Evolutionary conservation across 768 basidiomycete genomes (phyloP).

Genomic region (Suillus fuscotomentosus): DNA sequence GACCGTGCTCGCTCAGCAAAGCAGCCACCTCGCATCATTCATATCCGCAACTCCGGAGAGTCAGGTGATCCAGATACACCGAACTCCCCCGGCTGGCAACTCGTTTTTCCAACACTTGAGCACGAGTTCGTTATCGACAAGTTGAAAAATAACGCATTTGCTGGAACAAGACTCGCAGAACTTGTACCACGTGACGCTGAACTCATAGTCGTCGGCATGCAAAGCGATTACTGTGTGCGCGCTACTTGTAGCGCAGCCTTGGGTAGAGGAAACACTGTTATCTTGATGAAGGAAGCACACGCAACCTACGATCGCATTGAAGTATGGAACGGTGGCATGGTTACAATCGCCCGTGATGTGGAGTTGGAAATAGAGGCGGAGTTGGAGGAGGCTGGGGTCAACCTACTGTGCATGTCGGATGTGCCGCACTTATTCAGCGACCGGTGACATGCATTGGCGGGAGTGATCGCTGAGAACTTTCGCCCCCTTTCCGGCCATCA

Average conservation of each 20-base stretch:
- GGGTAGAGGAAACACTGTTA: slow-evolving; percentile 61
- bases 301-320: slow-evolving; percentile 68
- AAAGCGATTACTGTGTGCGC: slow-evolving; percentile 62
- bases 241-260: slow-evolving; percentile 62
- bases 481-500: not conserved
- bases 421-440: slow-evolving; percentile 56
- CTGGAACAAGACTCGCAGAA: slow-evolving; percentile 51
- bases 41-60: slow-evolving; percentile 67
- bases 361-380: slow-evolving; percentile 63
- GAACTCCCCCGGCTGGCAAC: slow-evolving; percentile 55
- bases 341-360: slow-evolving; percentile 50
- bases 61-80: slow-evolving; percentile 60
- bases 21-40: slow-evolving; percentile 57
- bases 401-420: slow-evolving; percentile 66
- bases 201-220: slow-evolving; percentile 64
- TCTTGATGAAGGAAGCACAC: slow-evolving; percentile 63
- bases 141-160: slow-evolving; percentile 68
- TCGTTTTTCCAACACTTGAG: slow-evolving; percentile 50
- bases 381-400: slow-evolving; percentile 67
- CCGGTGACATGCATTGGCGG: slow-evolving; percentile 34
- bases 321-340: slow-evolving; percentile 54
- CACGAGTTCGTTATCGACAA: slow-evolving; percentile 63
- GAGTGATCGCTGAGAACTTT: not conserved
- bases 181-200: slow-evolving; percentile 54
- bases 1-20: slow-evolving; percentile 44